These are phyloP conservation scores for Melampsora americana DNA, from an alignment of 1,284 basidiomycete species.

Conservation along the genomic window DNA sequence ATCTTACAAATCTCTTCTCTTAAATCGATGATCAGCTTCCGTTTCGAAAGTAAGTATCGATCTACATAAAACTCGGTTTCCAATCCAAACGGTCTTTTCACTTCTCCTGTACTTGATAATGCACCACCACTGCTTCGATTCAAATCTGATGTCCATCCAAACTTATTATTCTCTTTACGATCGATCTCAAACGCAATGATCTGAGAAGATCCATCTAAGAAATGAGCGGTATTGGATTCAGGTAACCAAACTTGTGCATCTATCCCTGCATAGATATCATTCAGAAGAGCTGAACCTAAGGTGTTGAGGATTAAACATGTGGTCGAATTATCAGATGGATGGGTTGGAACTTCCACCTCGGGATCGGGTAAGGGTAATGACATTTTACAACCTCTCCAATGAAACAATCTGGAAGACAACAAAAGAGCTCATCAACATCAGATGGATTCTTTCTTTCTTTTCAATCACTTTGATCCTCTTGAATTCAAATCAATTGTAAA, in stretches of 20 bases:
- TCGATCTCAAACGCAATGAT: conserved; percentile 43
- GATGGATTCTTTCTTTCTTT: not conserved
- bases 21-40: conserved; percentile 10
- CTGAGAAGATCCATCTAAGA: conserved; percentile 32
- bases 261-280: conserved; percentile 42
- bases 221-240: conserved; percentile 34
- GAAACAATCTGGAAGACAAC: conserved; percentile 29
- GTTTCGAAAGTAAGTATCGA: conserved; percentile 39
- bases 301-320: conserved; percentile 22
- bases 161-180: not conserved
- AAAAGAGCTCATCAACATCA: not conserved
- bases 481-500: not conserved
- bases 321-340: conserved; percentile 35
- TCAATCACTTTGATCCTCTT: not conserved
- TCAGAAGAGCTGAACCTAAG: not conserved
- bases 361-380: conserved; percentile 36
- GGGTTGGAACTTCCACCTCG: not conserved
- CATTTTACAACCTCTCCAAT: conserved; percentile 39
- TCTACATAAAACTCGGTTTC: conserved; percentile 35
- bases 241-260: conserved; percentile 44
- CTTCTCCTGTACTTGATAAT: not conserved
- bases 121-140: too few species aligned
- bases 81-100: conserved; percentile 22
- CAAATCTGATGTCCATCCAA: not conserved
- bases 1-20: conserved; percentile 42